Conservation (phyloP, 305 asterid genomes). For the Solanum hybrid region DNA sequence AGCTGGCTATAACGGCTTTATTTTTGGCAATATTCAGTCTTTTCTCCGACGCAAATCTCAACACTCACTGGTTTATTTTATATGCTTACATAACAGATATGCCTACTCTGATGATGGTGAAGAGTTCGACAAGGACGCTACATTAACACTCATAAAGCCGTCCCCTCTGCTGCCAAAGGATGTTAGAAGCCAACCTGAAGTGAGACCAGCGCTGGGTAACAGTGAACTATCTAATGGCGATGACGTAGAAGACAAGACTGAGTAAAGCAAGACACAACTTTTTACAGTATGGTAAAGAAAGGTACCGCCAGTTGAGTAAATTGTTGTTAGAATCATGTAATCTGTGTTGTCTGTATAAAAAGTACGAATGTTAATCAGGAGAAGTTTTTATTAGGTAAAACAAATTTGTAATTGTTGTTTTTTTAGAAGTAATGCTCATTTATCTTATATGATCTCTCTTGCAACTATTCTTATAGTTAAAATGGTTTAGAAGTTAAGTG, state of each 20-base stretch:
- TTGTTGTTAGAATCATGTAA: conserved; percentile 1
- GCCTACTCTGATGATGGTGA: conserved; percentile 79
- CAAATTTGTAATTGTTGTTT: background rate
- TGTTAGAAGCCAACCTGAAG: conserved; percentile 31
- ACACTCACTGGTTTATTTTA: background rate
- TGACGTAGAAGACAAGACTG: conserved; percentile 62
- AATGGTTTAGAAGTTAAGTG: background rate
- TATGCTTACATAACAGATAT: conserved; percentile 31
- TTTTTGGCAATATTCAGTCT: background rate
- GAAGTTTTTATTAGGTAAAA: background rate
- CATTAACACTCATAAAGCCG: conserved; percentile 77
- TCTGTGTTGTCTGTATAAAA: background rate
- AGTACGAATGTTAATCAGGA: background rate
- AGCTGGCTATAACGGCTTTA: background rate
- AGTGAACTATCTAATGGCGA: conserved; percentile 28
- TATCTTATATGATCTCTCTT: background rate
- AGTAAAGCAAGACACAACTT: conserved; percentile 17
- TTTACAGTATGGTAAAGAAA: background rate
- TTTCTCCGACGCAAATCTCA: background rate
- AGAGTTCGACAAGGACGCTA: conserved; percentile 67
- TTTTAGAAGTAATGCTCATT: background rate
- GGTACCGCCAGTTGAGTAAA: background rate
- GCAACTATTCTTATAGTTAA: background rate
- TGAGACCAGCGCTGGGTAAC: conserved; percentile 19
- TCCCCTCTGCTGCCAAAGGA: conserved; percentile 49